Percentiles rank a stretch among this genome's conserved stretches.
These are phyloP conservation scores for Pulveroboletus frians DNA, from an alignment of 768 basidiomycete genomes.

Conservation along the genomic window DNA sequence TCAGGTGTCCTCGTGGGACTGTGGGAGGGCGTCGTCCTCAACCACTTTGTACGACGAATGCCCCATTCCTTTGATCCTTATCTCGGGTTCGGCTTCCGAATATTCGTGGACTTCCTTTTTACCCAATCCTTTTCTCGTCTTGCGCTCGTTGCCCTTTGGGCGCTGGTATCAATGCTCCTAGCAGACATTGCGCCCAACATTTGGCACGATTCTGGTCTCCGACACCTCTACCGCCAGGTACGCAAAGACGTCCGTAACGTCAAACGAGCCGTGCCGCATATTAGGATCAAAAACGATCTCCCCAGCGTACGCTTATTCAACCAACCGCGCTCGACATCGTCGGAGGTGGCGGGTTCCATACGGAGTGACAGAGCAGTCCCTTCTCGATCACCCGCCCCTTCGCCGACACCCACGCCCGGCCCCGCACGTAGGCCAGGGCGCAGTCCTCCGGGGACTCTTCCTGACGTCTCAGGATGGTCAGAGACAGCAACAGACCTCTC, in stretches of 20 bases:
- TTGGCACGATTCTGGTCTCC: constrained; percentile 40
- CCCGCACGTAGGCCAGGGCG: constrained; percentile 22
- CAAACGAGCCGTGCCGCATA: constrained; percentile 28
- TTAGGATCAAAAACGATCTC: constrained; percentile 30
- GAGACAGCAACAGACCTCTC: constrained; percentile 27
- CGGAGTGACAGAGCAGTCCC: constrained; percentile 30
- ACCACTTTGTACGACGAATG: constrained; percentile 65
- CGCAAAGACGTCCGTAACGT: constrained; percentile 32
- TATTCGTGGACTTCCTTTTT: constrained; percentile 66
- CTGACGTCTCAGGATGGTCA: constrained; percentile 29
- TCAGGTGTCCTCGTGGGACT: constrained; percentile 64
- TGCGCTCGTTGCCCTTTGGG: constrained; percentile 48
- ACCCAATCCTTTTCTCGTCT: constrained; percentile 49
- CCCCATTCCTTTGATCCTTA: constrained; percentile 66
- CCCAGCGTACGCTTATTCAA: constrained; percentile 27
- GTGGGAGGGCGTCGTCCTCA: constrained; percentile 74
- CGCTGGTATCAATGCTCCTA: constrained; percentile 47
- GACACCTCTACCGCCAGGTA: constrained; percentile 34
- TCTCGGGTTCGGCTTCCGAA: constrained; percentile 60
- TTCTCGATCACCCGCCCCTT: constrained; percentile 20
- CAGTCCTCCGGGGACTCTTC: constrained; percentile 27
- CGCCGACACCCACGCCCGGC: constrained; percentile 11
- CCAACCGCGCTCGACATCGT: constrained; percentile 13
- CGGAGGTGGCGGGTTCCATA: constrained; percentile 19
- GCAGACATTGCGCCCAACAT: constrained; percentile 47